phyloP scores from a whole-genome alignment of 2,329 filamentous ascomycete species.

The Microcera coccophila region DNA sequence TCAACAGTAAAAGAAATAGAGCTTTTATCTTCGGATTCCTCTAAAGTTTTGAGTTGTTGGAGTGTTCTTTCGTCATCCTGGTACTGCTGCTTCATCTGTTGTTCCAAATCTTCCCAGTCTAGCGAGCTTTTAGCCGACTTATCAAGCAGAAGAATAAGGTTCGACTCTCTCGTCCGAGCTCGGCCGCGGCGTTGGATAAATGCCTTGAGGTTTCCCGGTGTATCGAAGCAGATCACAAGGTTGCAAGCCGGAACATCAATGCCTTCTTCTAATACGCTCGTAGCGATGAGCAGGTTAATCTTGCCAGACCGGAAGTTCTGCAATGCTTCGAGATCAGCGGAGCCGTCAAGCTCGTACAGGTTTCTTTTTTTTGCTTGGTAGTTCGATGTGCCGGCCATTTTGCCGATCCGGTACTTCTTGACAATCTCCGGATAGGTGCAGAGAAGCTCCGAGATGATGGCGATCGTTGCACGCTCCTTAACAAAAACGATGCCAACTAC shows the following conservation, averaged over 20 bases:
- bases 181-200: constrained; percentile 57
- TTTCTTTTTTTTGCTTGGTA: constrained; percentile 34
- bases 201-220: constrained; percentile 47
- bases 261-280: constrained; percentile 63
- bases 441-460: constrained; percentile 57
- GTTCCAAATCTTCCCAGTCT: constrained; percentile 65
- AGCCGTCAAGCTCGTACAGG: constrained; percentile 37
- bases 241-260: constrained; percentile 65
- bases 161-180: constrained; percentile 49
- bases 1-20: constrained; percentile 34
- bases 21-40: constrained; percentile 37
- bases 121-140: constrained; percentile 23
- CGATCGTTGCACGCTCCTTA: constrained; percentile 57
- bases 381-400: constrained; percentile 53
- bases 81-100: constrained; percentile 67
- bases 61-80: constrained; percentile 58
- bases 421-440: constrained; percentile 46
- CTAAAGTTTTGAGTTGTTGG: constrained; percentile 42
- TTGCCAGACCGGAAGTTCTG: constrained; percentile 51
- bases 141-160: constrained; percentile 46
- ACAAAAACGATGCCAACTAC: constrained; percentile 65
- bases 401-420: constrained; percentile 47
- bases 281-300: constrained; percentile 58
- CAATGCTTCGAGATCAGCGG: constrained; percentile 32
- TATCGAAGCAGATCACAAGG: constrained; percentile 56